These are phyloP conservation scores for Flaveria sonorensis DNA, from an alignment of 129 eudicot species.

Conservation along the genomic window DNA sequence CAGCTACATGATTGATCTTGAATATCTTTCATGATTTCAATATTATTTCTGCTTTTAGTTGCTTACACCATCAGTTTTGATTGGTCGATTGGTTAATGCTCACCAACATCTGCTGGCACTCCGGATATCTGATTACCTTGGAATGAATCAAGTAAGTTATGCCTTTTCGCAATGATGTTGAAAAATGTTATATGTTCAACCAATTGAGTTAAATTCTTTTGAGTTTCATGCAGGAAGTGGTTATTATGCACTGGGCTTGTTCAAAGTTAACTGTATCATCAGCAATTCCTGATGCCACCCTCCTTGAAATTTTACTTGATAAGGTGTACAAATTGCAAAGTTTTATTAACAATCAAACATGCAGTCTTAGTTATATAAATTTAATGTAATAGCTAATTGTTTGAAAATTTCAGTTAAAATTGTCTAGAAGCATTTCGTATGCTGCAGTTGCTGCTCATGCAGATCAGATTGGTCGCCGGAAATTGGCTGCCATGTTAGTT, in stretches of 20 bases:
- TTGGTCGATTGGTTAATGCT: slow-evolving; percentile 89
- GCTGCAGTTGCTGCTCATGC: slow-evolving; percentile 99
- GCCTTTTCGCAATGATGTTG: slow-evolving; percentile 12
- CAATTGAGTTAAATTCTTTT: neutral
- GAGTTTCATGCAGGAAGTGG: slow-evolving; percentile 70
- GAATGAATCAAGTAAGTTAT: slow-evolving; percentile 70
- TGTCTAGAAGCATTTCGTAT: slow-evolving; percentile 93
- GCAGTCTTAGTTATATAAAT: slow-evolving; percentile 7
- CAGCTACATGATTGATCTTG: slow-evolving; percentile 16
- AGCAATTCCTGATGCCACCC: slow-evolving; percentile 71
- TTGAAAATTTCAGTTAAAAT: slow-evolving; percentile 63
- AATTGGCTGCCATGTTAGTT: slow-evolving; percentile 96
- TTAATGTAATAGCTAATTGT: slow-evolving; percentile 24
- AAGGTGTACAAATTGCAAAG: slow-evolving; percentile 51
- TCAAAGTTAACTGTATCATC: slow-evolving; percentile 74
- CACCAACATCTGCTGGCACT: slow-evolving; percentile 83
- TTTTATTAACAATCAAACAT: neutral
- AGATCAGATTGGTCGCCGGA: slow-evolving; percentile 88
- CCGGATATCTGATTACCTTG: slow-evolving; percentile 88
- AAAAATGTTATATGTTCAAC: neutral
- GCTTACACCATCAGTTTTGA: slow-evolving; percentile 93
- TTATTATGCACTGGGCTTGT: slow-evolving; percentile 98
- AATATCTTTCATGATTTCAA: slow-evolving; percentile 6
- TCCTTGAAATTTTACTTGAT: slow-evolving; percentile 78
- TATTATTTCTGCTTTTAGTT: slow-evolving; percentile 42